Base-by-base conservation (phyloP, 257 asterid species). In the Cordia subcordata region DNA sequence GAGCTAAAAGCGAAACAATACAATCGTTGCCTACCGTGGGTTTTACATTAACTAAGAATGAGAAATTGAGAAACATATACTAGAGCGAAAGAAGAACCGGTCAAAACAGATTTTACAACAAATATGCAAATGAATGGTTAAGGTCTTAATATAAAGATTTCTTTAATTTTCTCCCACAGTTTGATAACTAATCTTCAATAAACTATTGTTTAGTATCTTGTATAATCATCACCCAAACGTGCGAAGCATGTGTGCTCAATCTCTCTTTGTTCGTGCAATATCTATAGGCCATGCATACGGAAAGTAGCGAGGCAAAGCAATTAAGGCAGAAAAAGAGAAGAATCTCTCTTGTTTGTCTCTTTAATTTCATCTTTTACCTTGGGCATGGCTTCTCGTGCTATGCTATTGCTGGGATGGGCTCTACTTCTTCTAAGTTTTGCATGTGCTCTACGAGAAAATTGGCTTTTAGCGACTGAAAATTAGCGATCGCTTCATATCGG, bases 341-440 rank as follows among this genome's bases (percentile, higher is more conserved):
- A 6, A 17, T 0, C 42, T 27, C 15, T 51, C 14, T 19, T 35
- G n/a, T n/a, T n/a, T n/a, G n/a, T n/a, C n/a, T n/a, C n/a, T n/a
- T n/a, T n/a, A n/a, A n/a, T n/a, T n/a, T n/a, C n/a, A n/a, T n/a
- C n/a, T n/a, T n/a, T n/a, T n/a, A n/a, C n/a, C n/a, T n/a, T n/a
- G n/a, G n/a, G n/a, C n/a, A n/a, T n/a, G n/a, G n/a, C n/a, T n/a
- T n/a, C n/a, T 39, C 58, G 52, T 42, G 49, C 44, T 37, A 51
- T 58, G 9, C 39, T 62, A 13, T 63, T 68, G 58, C 33, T 74
- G 6, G 69, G 74, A 16, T 62, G 60, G 13, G 61, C 72, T 66
- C 46, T 76, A 18, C 53, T 68, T 71, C 61, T 76, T 22, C 14
- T 79, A 44, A 75, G 69, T 45, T 55, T 27, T 27, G 35, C 35